A percentile compares a stretch with the other conserved stretches of the same genome.
phyloP scores from a whole-genome alignment of 1,139 yeast genomes.

The Pichia sp. region DNA sequence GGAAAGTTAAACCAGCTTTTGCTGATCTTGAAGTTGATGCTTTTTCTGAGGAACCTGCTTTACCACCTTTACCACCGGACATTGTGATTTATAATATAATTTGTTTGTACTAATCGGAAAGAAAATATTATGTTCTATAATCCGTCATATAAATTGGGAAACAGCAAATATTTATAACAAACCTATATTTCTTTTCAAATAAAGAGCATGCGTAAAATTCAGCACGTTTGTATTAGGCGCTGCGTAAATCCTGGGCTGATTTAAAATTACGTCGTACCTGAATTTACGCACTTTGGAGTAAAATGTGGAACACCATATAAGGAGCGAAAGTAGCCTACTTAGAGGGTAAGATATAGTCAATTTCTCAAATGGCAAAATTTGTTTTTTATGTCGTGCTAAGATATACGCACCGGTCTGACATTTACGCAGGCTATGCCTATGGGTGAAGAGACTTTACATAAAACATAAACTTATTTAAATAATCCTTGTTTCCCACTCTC shows the following conservation, averaged over 20 bases:
- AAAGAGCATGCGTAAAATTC: neutral
- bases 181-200: neutral
- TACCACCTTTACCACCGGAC: slow-evolving; percentile 99
- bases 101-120: slow-evolving; percentile 9
- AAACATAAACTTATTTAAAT: neutral
- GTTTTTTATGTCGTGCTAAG: neutral
- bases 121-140: neutral
- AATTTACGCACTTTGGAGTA: neutral
- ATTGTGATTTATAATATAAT: slow-evolving; percentile 35
- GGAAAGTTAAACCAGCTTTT: slow-evolving; percentile 98
- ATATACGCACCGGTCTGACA: neutral
- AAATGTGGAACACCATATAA: neutral
- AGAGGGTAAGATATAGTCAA: neutral
- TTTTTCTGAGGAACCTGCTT: slow-evolving; percentile 89
- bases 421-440: neutral
- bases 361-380: neutral
- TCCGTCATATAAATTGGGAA: neutral
- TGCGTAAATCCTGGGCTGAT: neutral
- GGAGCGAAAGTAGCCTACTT: neutral
- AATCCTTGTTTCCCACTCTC: neutral
- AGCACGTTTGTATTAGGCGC: neutral
- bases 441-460: neutral
- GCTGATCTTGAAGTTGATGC: slow-evolving; percentile 97
- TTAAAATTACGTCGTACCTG: neutral
- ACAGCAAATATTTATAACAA: neutral